phyloP scores from a whole-genome alignment of 768 basidiomycete genomes.

The Mycena kentingensis region DNA sequence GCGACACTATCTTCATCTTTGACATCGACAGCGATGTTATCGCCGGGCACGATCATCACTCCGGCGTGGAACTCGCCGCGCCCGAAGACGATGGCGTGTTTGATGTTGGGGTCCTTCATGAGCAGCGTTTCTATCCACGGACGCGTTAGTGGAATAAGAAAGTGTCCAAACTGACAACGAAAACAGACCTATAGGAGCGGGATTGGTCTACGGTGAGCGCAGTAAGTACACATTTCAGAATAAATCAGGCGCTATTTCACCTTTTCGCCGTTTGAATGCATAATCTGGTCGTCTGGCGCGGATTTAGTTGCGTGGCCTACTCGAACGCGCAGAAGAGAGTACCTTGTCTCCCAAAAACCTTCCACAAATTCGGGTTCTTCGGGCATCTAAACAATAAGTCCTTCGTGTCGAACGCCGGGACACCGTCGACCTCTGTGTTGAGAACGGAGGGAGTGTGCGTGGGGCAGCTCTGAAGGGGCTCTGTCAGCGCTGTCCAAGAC shows the following conservation, averaged over 20 bases:
- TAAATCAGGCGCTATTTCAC: conserved; percentile 20
- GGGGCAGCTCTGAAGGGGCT: conserved; percentile 6
- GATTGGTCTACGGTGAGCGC: conserved; percentile 32
- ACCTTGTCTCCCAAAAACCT: conserved; percentile 37
- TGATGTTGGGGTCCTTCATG: conserved; percentile 30
- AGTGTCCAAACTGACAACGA: conserved; percentile 10
- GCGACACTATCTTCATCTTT: conserved; percentile 20
- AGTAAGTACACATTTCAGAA: not conserved
- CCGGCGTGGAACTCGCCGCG: conserved; percentile 38
- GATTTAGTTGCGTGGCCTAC: too few relatives aligned
- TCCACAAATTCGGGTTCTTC: conserved; percentile 36
- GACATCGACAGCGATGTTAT: conserved; percentile 30
- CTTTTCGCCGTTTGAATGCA: conserved; percentile 46
- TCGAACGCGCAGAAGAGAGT: not conserved
- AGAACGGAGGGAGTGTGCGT: conserved; percentile 29
- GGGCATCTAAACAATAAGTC: conserved; percentile 47
- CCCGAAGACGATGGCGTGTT: conserved; percentile 41
- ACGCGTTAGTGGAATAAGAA: conserved; percentile 12
- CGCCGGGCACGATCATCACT: conserved; percentile 32
- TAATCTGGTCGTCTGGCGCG: conserved; percentile 44
- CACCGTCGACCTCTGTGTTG: conserved; percentile 35
- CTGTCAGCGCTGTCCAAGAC: not conserved
- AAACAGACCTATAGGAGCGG: conserved; percentile 36
- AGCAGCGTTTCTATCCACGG: conserved; percentile 40
- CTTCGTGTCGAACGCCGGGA: conserved; percentile 38